Conservation (phyloP, 495 filamentous ascomycete species). For the Penicillium crystallinum region DNA sequence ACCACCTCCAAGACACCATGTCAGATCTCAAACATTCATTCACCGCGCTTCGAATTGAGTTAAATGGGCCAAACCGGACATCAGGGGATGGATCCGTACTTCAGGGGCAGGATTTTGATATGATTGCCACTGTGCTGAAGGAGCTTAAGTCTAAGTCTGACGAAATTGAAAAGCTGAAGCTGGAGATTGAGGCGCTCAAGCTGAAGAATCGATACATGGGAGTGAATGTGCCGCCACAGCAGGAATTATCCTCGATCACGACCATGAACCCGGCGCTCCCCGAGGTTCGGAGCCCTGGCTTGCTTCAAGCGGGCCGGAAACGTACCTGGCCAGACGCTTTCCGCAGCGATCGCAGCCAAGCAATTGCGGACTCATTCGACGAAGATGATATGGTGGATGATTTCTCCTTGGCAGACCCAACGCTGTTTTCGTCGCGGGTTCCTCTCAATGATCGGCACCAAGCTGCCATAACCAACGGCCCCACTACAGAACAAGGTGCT, state of each 20-base stretch:
- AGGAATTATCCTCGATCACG: constrained; percentile 2
- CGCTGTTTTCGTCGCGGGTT: constrained; percentile 19
- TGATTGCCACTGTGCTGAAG: constrained; percentile 42
- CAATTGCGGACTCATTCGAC: constrained; percentile 37
- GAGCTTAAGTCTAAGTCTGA: constrained; percentile 43
- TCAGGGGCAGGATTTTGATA: constrained; percentile 28
- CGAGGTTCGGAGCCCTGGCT: constrained; percentile 35
- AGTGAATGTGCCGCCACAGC: constrained; percentile 16
- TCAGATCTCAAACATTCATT: constrained; percentile 42
- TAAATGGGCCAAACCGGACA: constrained; percentile 30
- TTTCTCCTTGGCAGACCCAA: constrained; percentile 17
- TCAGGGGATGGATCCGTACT: constrained; percentile 10
- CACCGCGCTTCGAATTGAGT: constrained; percentile 38
- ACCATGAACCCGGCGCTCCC: constrained; percentile 19
- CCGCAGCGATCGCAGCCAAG: constrained; percentile 18
- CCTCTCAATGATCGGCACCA: constrained; percentile 22
- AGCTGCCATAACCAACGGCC: background rate
- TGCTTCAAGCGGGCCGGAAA: constrained; percentile 36
- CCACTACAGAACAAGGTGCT: background rate
- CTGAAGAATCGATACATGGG: constrained; percentile 38
- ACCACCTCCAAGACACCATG: constrained; percentile 43
- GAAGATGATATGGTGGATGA: constrained; percentile 36
- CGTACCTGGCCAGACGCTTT: constrained; percentile 34
- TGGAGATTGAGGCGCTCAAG: constrained; percentile 44
- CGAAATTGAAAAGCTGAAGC: constrained; percentile 42